Evolutionary conservation across 1,139 yeast genomes (phyloP), one percentile per base, ranked within the genome.

Genomic region (Casaregolazyma lundiana): DNA sequence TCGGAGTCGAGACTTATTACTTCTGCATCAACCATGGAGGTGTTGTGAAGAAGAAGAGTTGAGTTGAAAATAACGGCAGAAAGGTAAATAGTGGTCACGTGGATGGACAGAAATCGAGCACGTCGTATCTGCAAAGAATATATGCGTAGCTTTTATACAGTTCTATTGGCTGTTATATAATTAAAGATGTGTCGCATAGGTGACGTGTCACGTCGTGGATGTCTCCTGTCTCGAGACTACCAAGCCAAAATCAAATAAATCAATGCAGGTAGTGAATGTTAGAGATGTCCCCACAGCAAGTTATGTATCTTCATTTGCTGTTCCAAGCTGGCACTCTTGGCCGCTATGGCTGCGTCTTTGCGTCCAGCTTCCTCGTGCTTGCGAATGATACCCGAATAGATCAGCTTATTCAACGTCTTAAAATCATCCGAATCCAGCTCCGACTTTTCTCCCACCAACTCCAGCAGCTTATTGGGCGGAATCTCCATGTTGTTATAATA

Each of bases 401-500:
- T 51, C 35, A 62, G 52, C 41, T 59, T 50, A 35, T 58, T 43
- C 36, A 62, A 41, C 16, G 58, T 57, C 47, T 60, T 60, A 29
- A 54, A 47, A 40, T 61, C 65, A 13, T 61, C 64, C 26, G 54
- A 56, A 7, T 49, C 48, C 43, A 57, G 45, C 4, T 41, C 45
- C 8, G 53, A 46, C 21, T 51, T 53, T 15, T 50, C 48, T 37
- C 51, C 50, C 17, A 57, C 53, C n/a, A 41, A 44, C 4, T 59
- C 63, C 41, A 62, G 36, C 16, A 61, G 51, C 16, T 48, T 48
- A 5, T 45, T 45, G 1, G 64, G 57, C 6, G 52, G 45, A 30
- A 43, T 67, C 51, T 76, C 78, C 47, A 72, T 69, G 47, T 78
- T 59, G 39, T 79, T 79, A 61, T 80, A 86, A 64, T 80, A 86